phyloP scores from a whole-genome alignment of 2,329 filamentous ascomycete species.

The Didymella exigua region DNA sequence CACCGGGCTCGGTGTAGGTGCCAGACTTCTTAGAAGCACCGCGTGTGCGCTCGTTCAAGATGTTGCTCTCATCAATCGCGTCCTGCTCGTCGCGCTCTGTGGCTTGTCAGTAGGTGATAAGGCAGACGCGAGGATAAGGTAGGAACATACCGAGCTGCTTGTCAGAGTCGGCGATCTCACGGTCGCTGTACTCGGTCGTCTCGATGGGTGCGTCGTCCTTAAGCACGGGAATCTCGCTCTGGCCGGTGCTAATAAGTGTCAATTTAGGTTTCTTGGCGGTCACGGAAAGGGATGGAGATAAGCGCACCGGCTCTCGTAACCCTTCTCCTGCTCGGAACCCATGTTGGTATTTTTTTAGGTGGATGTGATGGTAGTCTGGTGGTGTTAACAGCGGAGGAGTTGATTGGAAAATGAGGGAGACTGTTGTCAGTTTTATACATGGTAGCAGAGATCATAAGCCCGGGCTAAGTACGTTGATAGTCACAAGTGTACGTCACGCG shows the following conservation, averaged over 20 bases:
- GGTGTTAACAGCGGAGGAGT: not conserved
- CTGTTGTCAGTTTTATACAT: not conserved
- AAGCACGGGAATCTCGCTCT: constrained; percentile 53
- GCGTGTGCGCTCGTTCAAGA: constrained; percentile 55
- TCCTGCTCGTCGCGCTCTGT: constrained; percentile 55
- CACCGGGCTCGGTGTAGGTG: constrained; percentile 58
- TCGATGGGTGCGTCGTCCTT: constrained; percentile 55
- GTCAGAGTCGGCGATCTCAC: constrained; percentile 54
- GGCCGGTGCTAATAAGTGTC: constrained; percentile 51
- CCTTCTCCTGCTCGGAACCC: constrained; percentile 28
- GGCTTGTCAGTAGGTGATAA: not conserved
- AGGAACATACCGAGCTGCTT: constrained; percentile 51
- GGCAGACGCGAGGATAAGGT: rapidly evolving
- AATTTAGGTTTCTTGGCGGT: not conserved
- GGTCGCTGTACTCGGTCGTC: constrained; percentile 49
- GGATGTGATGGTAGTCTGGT: not conserved
- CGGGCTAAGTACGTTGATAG: constrained; percentile 18
- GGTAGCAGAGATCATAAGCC: not conserved
- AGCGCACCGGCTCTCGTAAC: constrained; percentile 17
- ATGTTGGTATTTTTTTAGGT: constrained; percentile 22
- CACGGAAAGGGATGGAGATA: not conserved
- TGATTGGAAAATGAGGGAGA: not conserved
- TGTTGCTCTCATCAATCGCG: constrained; percentile 56
- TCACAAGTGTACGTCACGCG: constrained; percentile 21
- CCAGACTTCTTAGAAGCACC: constrained; percentile 54